Base-by-base conservation (phyloP, 164 flowering plant species). In the Annona cherimola region DNA sequence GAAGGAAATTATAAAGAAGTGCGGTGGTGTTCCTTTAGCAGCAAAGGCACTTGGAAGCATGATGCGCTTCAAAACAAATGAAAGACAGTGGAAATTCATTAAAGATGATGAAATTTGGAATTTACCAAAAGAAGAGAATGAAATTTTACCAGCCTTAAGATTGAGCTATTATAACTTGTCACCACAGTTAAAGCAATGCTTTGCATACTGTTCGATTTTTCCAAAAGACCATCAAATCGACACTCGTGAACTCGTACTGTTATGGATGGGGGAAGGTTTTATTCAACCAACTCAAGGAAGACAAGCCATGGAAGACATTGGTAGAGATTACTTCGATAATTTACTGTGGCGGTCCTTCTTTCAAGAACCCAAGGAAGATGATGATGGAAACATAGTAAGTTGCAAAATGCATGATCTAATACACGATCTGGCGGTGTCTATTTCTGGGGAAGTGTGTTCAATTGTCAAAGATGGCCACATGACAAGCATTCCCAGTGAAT, bases 171-270 rank as follows among this genome's bases (percentile, higher is more conserved):
- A 46, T 3, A 12, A 46, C 11, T 73, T 80, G 3, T 70, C 74
- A 11, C n/a, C 75, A 9, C 20, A 50, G 26, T 18, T 73, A 41
- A 80, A 78, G 61, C 55, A 45, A 1, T 77, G 83, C 42, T 80
- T 80, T 59, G 26, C 75, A 0, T 80, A 63, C 18, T 80, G 80
- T 65, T 54, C 80, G 3, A 44, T 80, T 1, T 75, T 77, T 42
- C 80, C 74, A 16, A 77, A 75, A 44, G 77, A 69, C 55, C 41
- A 35, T 26, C 35, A 14, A 7, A 70, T 75, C 3, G 57, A 4
- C 11, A 60, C n/a, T n/a, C n/a, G n/a, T n/a, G n/a, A n/a, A n/a
- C n/a, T n/a, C n/a, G n/a, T n/a, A n/a, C n/a, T n/a, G 26, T 60
- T 60, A 19, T 60, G 63, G 63, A 16, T 60, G 63, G 63, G 2